Evolutionary conservation across 306 rosid genomes (phyloP), one percentile per base, ranked within the genome.

Genomic region (Pachyrhizus erosus): DNA sequence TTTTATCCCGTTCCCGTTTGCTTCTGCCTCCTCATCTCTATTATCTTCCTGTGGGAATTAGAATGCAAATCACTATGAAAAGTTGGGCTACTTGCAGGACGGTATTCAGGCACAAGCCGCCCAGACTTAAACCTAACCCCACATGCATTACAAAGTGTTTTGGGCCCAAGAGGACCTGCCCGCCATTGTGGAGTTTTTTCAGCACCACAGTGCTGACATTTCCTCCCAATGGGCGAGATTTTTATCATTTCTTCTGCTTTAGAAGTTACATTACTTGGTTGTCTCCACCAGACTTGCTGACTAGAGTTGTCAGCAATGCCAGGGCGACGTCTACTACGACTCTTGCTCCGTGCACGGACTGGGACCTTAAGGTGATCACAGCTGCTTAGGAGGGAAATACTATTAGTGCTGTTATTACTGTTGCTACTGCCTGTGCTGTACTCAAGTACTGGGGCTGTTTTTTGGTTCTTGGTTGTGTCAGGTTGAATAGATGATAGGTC

Each of bases 61-160:
- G 98, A 94, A 80, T 94, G 98, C 80, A 84, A 17, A 15, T 82
- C 88, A 26, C 69, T 64, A n/a, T 78, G 86, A 83, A 87, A 94
- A 46, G 92, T 78, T 10, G 94, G 96, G 86, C 95, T 91, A 49
- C 86, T 87, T 2, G 93, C 94, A 11, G 98, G 97, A 8, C 97
- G 91, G 79, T 92, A 90, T 80, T 92, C 95, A 5, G 95, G 90
- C 70, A 86, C 94, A 49, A 94, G 84, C 70, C 94, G 64, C 23
- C 97, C 95, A 5, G 97, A 90, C 81, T 86, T 94, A 67, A 43
- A 89, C 81, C 96, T 78, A 37, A 91, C 92, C 12, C 97, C 97
- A 77, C 96, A 94, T 12, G 98, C 97, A 84, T 94, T 94, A 58
- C 98, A 94, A 2, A 94, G 89, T 9, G 97, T 94, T 43, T 91